Evolutionary conservation across 1,139 yeast genomes (phyloP).

Genomic region (Candida frijolesensis): DNA sequence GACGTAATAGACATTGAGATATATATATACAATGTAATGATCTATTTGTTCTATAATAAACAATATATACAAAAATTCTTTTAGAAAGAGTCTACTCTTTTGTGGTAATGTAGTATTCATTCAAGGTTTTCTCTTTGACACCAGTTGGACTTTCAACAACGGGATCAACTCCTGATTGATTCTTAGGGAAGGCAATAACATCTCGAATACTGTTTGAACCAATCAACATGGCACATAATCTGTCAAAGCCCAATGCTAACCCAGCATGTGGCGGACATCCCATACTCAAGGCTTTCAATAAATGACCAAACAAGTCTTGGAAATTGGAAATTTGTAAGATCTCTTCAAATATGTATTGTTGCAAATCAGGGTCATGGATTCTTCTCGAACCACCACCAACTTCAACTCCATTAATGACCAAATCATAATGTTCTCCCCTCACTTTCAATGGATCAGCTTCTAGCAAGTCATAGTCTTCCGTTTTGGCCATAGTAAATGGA

Average conservation of each 20-base stretch:
- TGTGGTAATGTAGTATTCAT: slow-evolving; percentile 47
- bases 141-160: slow-evolving; percentile 84
- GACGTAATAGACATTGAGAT: slow-evolving; percentile 20
- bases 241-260: slow-evolving; percentile 89
- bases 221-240: slow-evolving; percentile 86
- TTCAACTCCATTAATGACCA: slow-evolving; percentile 93
- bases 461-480: slow-evolving; percentile 64
- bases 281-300: slow-evolving; percentile 74
- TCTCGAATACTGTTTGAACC: slow-evolving; percentile 80
- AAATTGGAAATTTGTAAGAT: slow-evolving; percentile 59
- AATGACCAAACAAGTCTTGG: slow-evolving; percentile 78
- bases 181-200: slow-evolving; percentile 95
- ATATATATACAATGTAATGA: slow-evolving; percentile 6
- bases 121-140: slow-evolving; percentile 53
- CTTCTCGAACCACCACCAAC: slow-evolving; percentile 98
- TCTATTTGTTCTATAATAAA: slow-evolving; percentile 6
- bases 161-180: slow-evolving; percentile 83
- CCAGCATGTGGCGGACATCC: slow-evolving; percentile 99
- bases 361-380: slow-evolving; percentile 82
- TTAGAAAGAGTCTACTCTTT: slow-evolving; percentile 11
- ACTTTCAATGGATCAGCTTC: slow-evolving; percentile 61
- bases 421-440: slow-evolving; percentile 92
- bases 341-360: slow-evolving; percentile 63
- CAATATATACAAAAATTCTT: not conserved
- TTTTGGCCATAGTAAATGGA: slow-evolving; percentile 91